Evolutionary conservation across 352 stramenopile genomes (phyloP), one percentile per base, ranked within the genome.

Genomic region (Globisporangium sylvaticum): DNA sequence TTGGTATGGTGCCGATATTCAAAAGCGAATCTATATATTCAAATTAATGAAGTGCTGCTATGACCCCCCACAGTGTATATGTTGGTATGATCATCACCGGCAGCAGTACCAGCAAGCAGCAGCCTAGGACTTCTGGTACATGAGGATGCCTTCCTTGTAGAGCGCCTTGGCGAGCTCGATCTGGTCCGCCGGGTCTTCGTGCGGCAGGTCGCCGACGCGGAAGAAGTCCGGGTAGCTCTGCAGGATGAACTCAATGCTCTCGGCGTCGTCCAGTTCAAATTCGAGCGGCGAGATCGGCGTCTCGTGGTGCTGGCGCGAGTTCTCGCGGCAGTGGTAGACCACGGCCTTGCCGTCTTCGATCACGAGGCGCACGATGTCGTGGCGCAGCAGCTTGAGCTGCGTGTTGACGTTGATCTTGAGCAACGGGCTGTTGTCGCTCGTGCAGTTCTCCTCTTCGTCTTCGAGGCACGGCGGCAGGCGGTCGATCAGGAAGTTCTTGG

Each of bases 391-490:
- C 61, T 89, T 88, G 42, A 93, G 70, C 70, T 90, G 83, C 25
- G 85, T 91, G 66, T 93, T 89, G 15, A 91, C 85, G 0, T 73
- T 90, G 58, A 93, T 89, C 72, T 93, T 93, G 71, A 90, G 83
- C 74, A 91, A 57, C 14, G 85, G 85, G 32, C 83, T 91, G 53
- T 80, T 83, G 63, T 93, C 85, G 48, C 79, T 88, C 31, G 81
- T 90, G 70, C 83, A 93, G 67, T 91, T 87, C 65, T 93, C 85
- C 62, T 93, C 85, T 39, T 91, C 83, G 42, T 90, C 80, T 52
- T 90, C 82, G 25, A 93, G 73, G 24, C 77, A 71, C 2, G 87
- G 88, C 29, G 83, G 86, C n/a, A 95, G 69, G 4, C 89, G 83
- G 52, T 96, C 84, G 4, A 92, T 65, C 5, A 95, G 67, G 58